Evolutionary conservation across 306 rosid genomes (phyloP), one percentile per base, ranked within the genome.

Genomic region (Sicyos edulis): DNA sequence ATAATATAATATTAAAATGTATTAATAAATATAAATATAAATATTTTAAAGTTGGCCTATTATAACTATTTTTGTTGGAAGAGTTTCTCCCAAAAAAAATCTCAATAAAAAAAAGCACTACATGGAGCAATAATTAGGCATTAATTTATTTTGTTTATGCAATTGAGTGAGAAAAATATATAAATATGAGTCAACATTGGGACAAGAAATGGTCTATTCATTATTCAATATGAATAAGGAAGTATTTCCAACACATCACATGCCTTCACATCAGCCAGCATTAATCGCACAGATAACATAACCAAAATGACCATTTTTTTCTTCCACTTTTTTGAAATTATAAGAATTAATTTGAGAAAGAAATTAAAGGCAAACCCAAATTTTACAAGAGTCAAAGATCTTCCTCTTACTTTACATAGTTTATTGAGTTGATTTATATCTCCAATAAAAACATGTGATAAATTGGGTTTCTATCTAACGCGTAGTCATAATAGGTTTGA

Each of bases 211-310:
- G 59, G 90, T 84, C 77, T 76, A 79, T 72, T 75, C 75, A 24
- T 21, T 77, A 86, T 86, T 89, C 55, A 85, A 80, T 85, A 85
- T 81, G 76, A 73, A 69, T 54, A 59, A 80, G 71, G 54, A 79
- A 65, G 64, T 72, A 54, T 56, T 67, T 76, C 32, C 83, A 79
- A 78, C 91, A 89, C 70, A 82, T 84, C 96, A 87, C 96, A 85
- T 91, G 96, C 96, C 88, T 26, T 26, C 76, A 78, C 92, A 87
- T 61, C 75, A 51, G 79, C 88, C 84, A 88, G 77, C 92, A 86
- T 60, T 83, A 75, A 80, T 59, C 77, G 40, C 71, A 26, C 32
- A 26, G 2, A 26, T 26, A 26, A n/a, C n/a, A n/a, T n/a, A n/a
- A n/a, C n/a, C n/a, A n/a, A n/a, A n/a, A n/a, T n/a, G n/a, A n/a